A percentile compares a stretch with the other conserved stretches of the same genome.
Evolutionary conservation across 2,329 filamentous ascomycete species (phyloP).

Genomic region (Trichophyton simii): DNA sequence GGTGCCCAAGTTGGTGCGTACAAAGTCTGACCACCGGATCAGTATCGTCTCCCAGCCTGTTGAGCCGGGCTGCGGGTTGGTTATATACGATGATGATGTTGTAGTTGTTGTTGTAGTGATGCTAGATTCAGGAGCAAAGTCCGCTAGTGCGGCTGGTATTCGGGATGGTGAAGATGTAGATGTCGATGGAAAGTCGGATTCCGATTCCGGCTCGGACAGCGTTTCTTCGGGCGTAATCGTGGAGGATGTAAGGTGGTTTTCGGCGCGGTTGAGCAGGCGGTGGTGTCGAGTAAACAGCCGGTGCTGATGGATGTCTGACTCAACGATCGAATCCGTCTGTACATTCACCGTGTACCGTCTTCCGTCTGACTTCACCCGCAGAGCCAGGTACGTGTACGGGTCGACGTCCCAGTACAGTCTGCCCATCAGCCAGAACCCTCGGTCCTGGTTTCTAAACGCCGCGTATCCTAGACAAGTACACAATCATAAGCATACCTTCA

Average conservation of each 20-base stretch:
- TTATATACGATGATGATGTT: slow-evolving; percentile 19
- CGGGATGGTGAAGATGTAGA: slow-evolving; percentile 5
- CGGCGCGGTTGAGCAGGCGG: slow-evolving; percentile 15
- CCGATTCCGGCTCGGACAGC: not conserved
- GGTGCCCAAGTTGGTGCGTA: slow-evolving; percentile 83
- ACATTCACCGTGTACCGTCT: slow-evolving; percentile 89
- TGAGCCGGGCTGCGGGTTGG: slow-evolving; percentile 23
- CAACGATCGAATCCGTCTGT: slow-evolving; percentile 85
- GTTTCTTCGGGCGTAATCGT: slow-evolving; percentile 14
- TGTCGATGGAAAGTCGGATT: slow-evolving; percentile 4
- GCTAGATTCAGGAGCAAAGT: slow-evolving; percentile 25
- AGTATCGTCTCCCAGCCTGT: slow-evolving; percentile 94
- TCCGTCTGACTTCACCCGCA: slow-evolving; percentile 82
- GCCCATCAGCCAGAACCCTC: slow-evolving; percentile 69
- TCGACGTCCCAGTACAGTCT: slow-evolving; percentile 79
- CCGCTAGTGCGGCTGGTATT: slow-evolving; percentile 27
- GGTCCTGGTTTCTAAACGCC: slow-evolving; percentile 74
- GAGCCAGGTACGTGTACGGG: slow-evolving; percentile 71
- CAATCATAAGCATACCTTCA: not conserved
- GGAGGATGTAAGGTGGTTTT: slow-evolving; percentile 8
- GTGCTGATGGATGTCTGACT: slow-evolving; percentile 94
- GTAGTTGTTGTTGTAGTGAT: not conserved
- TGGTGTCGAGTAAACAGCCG: slow-evolving; percentile 50
- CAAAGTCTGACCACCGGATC: slow-evolving; percentile 83
- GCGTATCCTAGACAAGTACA: slow-evolving; percentile 57